Conservation (phyloP, 164 flowering plant genomes). For the Kingdonia uniflora region DNA sequence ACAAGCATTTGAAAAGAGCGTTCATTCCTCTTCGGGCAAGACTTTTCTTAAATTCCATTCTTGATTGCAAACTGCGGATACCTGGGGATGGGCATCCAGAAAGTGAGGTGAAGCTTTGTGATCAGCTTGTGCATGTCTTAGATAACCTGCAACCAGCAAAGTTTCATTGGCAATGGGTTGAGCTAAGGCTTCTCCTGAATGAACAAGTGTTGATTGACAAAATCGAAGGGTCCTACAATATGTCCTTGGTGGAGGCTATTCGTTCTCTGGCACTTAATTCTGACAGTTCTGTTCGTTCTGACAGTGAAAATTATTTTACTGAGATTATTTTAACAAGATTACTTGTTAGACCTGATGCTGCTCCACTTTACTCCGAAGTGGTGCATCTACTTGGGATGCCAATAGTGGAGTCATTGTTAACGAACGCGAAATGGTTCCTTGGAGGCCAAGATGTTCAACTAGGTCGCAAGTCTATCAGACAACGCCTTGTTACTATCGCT, state of each 20-base stretch:
- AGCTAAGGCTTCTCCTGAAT: slow-evolving; percentile 84
- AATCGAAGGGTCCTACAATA: slow-evolving; percentile 38
- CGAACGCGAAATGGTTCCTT: slow-evolving; percentile 84
- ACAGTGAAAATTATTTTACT: slow-evolving; percentile 70
- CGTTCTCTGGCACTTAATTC: slow-evolving; percentile 54
- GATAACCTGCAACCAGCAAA: slow-evolving; percentile 89
- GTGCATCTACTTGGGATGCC: slow-evolving; percentile 85
- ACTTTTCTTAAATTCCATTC: slow-evolving; percentile 69
- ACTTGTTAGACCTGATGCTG: slow-evolving; percentile 95
- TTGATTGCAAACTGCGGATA: slow-evolving; percentile 67
- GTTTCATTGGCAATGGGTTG: slow-evolving; percentile 99
- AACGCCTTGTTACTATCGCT: slow-evolving; percentile 67
- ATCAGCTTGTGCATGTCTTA: slow-evolving; percentile 74
- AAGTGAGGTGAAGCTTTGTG: slow-evolving; percentile 54
- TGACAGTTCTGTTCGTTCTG: slow-evolving; percentile 54
- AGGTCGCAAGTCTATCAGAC: slow-evolving; percentile 84
- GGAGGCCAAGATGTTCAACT: slow-evolving; percentile 76
- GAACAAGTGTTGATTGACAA: slow-evolving; percentile 84
- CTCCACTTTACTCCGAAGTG: slow-evolving; percentile 80
- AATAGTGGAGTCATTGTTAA: slow-evolving; percentile 71
- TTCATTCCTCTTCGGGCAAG: slow-evolving; percentile 92
- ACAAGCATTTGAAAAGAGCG: slow-evolving; percentile 45
- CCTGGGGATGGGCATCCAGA: slow-evolving; percentile 38
- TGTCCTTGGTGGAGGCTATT: slow-evolving; percentile 59
- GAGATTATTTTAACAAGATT: slow-evolving; percentile 77